Conservation (phyloP, 768 basidiomycete species). For the Trametes elegans region DNA sequence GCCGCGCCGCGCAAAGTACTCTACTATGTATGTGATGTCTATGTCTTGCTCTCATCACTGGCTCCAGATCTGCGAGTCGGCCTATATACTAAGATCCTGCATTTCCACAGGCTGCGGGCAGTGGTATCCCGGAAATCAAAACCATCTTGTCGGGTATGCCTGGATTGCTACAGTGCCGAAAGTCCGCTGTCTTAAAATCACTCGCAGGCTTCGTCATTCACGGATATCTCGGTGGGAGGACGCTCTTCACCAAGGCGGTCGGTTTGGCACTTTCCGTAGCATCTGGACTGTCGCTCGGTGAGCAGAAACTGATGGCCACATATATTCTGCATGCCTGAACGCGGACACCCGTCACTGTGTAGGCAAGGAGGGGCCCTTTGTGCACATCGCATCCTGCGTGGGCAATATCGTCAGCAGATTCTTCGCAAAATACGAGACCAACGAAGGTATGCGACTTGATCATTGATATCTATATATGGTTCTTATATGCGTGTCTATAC, state of each 20-base stretch:
- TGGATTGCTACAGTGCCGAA: neutral
- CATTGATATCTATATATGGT: too few relatives aligned
- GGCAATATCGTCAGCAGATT: conserved; percentile 91
- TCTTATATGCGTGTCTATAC: neutral
- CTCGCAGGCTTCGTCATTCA: conserved; percentile 88
- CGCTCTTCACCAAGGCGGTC: conserved; percentile 85
- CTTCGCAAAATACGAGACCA: conserved; percentile 88
- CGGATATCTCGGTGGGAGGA: conserved; percentile 91
- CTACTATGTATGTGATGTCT: conserved; percentile 66
- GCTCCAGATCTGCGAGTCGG: neutral
- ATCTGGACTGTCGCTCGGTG: conserved; percentile 84
- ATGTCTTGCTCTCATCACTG: too few relatives aligned
- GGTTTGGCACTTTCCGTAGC: conserved; percentile 90
- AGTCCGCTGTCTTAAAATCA: conserved; percentile 9
- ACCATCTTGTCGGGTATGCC: conserved; percentile 78
- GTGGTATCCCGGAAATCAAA: conserved; percentile 97
- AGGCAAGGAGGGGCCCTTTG: conserved; percentile 78
- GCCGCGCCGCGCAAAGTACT: conserved; percentile 61
- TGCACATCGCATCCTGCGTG: conserved; percentile 90
- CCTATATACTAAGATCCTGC: neutral
- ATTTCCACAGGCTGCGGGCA: conserved; percentile 76
- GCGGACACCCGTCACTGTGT: neutral
- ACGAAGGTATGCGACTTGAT: conserved; percentile 62
- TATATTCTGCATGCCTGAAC: neutral
- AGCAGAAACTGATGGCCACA: conserved; percentile 14